phyloP scores from a whole-genome alignment of 2,329 filamentous ascomycete species.

The Claviceps arundinis region DNA sequence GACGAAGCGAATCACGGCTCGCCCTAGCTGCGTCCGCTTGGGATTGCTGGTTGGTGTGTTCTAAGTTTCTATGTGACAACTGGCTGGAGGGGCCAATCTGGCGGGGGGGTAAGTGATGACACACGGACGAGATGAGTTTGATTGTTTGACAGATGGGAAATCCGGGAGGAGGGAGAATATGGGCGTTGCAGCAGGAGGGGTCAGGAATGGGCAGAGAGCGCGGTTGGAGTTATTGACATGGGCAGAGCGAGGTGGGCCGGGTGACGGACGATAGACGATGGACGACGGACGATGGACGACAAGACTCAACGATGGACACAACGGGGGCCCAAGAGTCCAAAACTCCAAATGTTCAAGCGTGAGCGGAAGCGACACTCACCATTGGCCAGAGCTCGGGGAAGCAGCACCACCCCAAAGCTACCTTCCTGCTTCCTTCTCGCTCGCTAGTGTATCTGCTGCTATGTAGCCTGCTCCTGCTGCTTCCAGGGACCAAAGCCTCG shows the following conservation, averaged over 20 bases:
- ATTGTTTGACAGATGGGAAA: slow-evolving; percentile 1
- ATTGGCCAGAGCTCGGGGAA: slow-evolving; percentile 1
- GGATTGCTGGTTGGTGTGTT: background rate
- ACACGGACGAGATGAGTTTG: background rate
- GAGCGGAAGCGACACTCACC: background rate
- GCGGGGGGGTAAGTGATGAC: background rate
- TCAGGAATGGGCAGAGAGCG: background rate
- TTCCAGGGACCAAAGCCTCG: background rate
- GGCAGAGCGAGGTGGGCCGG: background rate
- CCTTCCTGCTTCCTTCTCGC: background rate
- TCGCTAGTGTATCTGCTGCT: background rate
- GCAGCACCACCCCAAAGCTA: background rate
- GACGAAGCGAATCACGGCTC: background rate
- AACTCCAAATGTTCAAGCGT: background rate
- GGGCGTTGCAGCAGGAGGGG: slow-evolving; percentile 1
- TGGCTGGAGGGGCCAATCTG: background rate
- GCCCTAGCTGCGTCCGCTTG: background rate
- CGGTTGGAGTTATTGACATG: background rate
- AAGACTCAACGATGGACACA: background rate
- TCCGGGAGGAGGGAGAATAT: background rate
- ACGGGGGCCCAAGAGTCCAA: background rate
- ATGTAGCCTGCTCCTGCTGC: background rate
- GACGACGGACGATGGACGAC: background rate
- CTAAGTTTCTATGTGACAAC: background rate
- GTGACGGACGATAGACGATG: background rate